These are phyloP conservation scores for Pichia sp. DNA, from an alignment of 1,139 yeast genomes.

Conservation along the genomic window DNA sequence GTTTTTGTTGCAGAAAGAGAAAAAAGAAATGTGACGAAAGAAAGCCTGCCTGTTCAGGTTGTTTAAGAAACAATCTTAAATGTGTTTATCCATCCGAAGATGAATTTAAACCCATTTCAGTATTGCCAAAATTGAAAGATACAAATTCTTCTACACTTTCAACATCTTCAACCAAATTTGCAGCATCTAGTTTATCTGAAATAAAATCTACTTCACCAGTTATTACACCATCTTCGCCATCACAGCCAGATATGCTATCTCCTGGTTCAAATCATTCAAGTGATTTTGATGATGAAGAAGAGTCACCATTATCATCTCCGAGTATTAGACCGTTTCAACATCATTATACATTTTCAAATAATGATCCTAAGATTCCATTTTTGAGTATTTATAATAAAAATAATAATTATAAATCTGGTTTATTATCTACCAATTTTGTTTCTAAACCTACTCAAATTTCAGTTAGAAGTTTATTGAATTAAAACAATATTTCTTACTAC, in stretches of 20 bases:
- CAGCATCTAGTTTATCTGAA: slow-evolving; percentile 9
- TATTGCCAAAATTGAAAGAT: not conserved
- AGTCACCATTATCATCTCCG: slow-evolving; percentile 25
- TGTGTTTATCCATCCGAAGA: slow-evolving; percentile 39
- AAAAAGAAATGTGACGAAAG: slow-evolving; percentile 52
- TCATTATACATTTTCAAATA: slow-evolving; percentile 1
- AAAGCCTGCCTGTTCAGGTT: slow-evolving; percentile 44
- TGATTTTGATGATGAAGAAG: slow-evolving; percentile 7
- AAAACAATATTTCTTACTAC: not conserved
- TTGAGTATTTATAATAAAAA: slow-evolving; percentile 8
- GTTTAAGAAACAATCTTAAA: slow-evolving; percentile 36
- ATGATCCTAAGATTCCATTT: slow-evolving; percentile 7
- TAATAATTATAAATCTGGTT: not conserved
- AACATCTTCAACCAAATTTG: slow-evolving; percentile 2
- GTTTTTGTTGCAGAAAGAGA: slow-evolving; percentile 40
- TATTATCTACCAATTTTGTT: not conserved
- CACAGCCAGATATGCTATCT: slow-evolving; percentile 12
- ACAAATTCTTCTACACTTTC: not conserved
- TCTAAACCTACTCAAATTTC: slow-evolving; percentile 13
- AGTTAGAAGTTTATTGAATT: slow-evolving; percentile 18
- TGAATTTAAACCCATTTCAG: slow-evolving; percentile 13
- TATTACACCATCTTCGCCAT: slow-evolving; percentile 7
- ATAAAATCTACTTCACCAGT: slow-evolving; percentile 1
- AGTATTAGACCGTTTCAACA: slow-evolving; percentile 9
- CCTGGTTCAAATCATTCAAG: slow-evolving; percentile 17